These are phyloP conservation scores for Fusarium sp. DNA, from an alignment of 2,329 filamentous ascomycete genomes.

Conservation along the genomic window DNA sequence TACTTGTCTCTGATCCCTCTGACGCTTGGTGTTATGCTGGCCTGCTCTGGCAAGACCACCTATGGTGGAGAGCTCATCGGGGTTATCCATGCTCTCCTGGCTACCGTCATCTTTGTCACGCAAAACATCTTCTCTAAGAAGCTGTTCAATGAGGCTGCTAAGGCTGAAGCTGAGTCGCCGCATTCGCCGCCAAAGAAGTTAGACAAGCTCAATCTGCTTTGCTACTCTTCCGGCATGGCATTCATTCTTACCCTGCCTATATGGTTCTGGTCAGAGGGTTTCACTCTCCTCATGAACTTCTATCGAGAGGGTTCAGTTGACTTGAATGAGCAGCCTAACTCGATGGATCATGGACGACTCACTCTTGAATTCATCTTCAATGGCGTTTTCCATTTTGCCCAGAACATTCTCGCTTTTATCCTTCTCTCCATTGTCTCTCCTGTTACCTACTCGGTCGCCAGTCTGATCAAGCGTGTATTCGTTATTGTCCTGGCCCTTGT, in stretches of 20 bases:
- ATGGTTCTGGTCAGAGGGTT: slow-evolving; percentile 93
- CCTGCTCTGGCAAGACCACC: slow-evolving; percentile 84
- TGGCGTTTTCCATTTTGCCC: slow-evolving; percentile 94
- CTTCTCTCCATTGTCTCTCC: slow-evolving; percentile 93
- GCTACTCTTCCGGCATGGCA: slow-evolving; percentile 95
- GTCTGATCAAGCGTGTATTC: slow-evolving; percentile 95
- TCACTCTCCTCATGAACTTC: slow-evolving; percentile 81
- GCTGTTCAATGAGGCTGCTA: slow-evolving; percentile 93
- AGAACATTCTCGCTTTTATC: slow-evolving; percentile 95
- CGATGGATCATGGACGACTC: slow-evolving; percentile 80
- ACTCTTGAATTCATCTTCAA: slow-evolving; percentile 95
- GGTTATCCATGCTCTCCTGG: slow-evolving; percentile 88
- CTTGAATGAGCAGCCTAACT: slow-evolving; percentile 69
- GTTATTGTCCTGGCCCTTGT: slow-evolving; percentile 95
- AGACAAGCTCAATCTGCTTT: slow-evolving; percentile 96
- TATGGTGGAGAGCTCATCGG: slow-evolving; percentile 91
- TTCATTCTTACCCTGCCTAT: slow-evolving; percentile 90
- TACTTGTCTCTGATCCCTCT: slow-evolving; percentile 92
- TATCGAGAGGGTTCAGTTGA: slow-evolving; percentile 83
- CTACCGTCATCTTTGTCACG: slow-evolving; percentile 94
- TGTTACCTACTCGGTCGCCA: slow-evolving; percentile 96
- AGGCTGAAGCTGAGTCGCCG: slow-evolving; percentile 80
- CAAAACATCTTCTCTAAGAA: slow-evolving; percentile 99
- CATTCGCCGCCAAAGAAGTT: slow-evolving; percentile 79
- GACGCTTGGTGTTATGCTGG: slow-evolving; percentile 94